Evolutionary conservation across 2,329 filamentous ascomycete genomes (phyloP), one percentile per base, ranked within the genome.

Genomic region (Cryphonectria japonica): DNA sequence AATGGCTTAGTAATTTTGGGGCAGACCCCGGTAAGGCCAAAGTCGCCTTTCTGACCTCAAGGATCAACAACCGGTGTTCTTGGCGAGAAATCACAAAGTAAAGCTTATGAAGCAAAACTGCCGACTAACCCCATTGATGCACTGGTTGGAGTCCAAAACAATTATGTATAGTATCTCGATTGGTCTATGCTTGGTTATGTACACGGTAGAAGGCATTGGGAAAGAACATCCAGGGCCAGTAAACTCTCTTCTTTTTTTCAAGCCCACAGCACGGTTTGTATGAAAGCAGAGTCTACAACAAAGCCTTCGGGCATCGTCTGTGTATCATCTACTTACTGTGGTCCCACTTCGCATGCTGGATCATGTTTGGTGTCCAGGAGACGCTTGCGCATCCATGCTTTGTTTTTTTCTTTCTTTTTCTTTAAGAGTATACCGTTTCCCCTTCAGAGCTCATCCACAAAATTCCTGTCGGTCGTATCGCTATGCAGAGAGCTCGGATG

Each of bases 111-210:
- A 14, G 39, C 39, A 41, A 13, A 41, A 41, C 39, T 14, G 39
- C 6, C 41, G 41, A 16, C 41, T 13, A 43, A 4, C 14, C 41
- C 41, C 41, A 54, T 3, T 6, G n/a, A 52, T 26, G 52, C 13
- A 50, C 46, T 50, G 22, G 29, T n/a, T 11, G 9, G 52, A 26
- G 0, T 29, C 52, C 11, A 29, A n/a, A 3, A 57, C 4, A 14
- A 2, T 57, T 46, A 50, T 50, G 8, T 50, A n/a, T 50, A 59
- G 14, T 34, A 34, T 61, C 59, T 61, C 34, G 32, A 19, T 11
- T 61, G 19, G 39, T 61, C 59, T 61, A 61, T 39, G 59, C 59
- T 61, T 39, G 32, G n/a, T 61, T 61, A 61, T 61, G 59, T 61
- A 61, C 59, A 39, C 34, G 59, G 34, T n/a, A 11, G 39, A 26